A percentile compares a stretch with the other conserved stretches of the same genome.
Evolutionary conservation across 148 eudicot species (phyloP).

Genomic region (Fagopyrum esculentum): DNA sequence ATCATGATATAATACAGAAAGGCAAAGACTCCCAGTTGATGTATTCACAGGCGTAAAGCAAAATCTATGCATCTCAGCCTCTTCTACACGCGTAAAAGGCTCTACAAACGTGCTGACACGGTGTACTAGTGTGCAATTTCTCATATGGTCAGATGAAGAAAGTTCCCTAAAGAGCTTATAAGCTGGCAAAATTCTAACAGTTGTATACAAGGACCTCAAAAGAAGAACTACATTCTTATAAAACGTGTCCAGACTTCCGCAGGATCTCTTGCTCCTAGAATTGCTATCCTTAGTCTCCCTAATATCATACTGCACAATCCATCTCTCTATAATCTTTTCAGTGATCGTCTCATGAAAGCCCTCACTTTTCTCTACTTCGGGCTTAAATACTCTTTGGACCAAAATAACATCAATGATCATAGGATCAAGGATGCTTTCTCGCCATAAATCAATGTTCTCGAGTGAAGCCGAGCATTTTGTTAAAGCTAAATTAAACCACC

Average conservation of each 20-base stretch:
- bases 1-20: constrained; percentile 52
- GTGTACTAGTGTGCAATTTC: constrained; percentile 56
- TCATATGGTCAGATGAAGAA: constrained; percentile 54
- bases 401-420: constrained; percentile 83
- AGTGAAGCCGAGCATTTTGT: constrained; percentile 80
- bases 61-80: constrained; percentile 70
- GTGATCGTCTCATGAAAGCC: constrained; percentile 21
- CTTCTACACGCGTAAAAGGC: constrained; percentile 74
- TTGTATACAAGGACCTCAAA: constrained; percentile 70
- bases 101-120: constrained; percentile 67
- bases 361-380: constrained; percentile 31
- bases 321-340: constrained; percentile 82
- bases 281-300: constrained; percentile 38
- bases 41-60: constrained; percentile 72
- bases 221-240: constrained; percentile 72
- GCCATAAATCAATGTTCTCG: constrained; percentile 82
- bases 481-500: constrained; percentile 84
- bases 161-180: constrained; percentile 75
- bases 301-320: constrained; percentile 82
- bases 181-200: constrained; percentile 79
- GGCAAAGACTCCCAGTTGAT: constrained; percentile 70
- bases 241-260: constrained; percentile 41
- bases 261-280: constrained; percentile 46
- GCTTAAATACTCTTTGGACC: constrained; percentile 36
- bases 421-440: constrained; percentile 71